phyloP scores from a whole-genome alignment of 441 rosid species.

The Theobroma grandiflorum region DNA sequence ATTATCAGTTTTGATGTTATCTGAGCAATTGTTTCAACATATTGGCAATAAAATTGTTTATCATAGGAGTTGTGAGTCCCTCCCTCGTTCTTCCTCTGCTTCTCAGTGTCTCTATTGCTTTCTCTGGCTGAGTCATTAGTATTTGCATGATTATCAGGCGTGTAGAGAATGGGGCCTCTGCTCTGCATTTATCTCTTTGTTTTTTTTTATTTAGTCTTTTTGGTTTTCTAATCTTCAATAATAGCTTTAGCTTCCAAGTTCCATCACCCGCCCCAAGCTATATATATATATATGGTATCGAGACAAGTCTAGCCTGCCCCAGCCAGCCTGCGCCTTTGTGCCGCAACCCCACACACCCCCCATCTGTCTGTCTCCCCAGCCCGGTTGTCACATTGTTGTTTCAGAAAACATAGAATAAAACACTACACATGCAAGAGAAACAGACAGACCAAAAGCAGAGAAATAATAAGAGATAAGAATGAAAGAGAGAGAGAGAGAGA shows the following conservation, averaged over 20 bases:
- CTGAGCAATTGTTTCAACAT: not conserved
- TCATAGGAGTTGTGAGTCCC: not conserved
- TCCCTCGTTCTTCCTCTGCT: not conserved
- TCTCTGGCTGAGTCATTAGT: not conserved
- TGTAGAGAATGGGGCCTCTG: not conserved
- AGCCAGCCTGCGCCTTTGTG: not conserved
- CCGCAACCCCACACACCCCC: not conserved
- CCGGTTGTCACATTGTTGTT: conserved; percentile 14
- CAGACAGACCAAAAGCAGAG: not conserved
- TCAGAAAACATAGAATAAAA: conserved; percentile 13
- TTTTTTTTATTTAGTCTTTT: not conserved
- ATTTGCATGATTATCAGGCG: not conserved
- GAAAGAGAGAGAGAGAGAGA: not conserved
- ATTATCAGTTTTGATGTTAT: not conserved
- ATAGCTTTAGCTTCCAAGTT: not conserved
- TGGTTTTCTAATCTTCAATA: not conserved
- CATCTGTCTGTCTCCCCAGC: not conserved
- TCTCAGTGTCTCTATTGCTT: not conserved
- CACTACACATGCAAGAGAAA: conserved; percentile 2
- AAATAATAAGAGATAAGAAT: not conserved
- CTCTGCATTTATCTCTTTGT: not conserved
- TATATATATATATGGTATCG: not conserved
- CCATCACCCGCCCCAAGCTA: not conserved
- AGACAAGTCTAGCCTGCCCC: not conserved
- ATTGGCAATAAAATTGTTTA: not conserved